These are phyloP conservation scores for Backusella sp. DNA, from an alignment of 192 early-diverging fungal species.

Conservation along the genomic window DNA sequence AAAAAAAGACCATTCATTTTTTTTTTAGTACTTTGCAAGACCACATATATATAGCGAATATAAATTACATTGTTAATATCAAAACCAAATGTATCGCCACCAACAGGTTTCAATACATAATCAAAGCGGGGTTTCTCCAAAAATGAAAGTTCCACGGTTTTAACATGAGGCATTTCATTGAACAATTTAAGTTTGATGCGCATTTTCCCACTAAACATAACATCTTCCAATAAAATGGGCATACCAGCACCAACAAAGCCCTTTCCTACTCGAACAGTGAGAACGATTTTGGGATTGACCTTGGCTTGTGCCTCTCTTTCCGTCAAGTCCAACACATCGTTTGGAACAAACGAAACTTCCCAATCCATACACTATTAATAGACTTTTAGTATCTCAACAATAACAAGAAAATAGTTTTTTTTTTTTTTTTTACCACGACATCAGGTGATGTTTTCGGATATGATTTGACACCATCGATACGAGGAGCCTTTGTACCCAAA, in stretches of 20 bases:
- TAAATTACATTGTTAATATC: conserved; percentile 76
- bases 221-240: conserved; percentile 81
- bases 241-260: conserved; percentile 83
- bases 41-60: neutral
- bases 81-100: conserved; percentile 76
- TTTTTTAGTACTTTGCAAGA: neutral
- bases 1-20: neutral
- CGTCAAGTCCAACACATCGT: conserved; percentile 74
- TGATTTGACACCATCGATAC: conserved; percentile 66
- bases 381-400: neutral
- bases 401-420: neutral
- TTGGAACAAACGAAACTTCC: conserved; percentile 81
- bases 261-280: conserved; percentile 83
- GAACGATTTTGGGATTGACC: conserved; percentile 84
- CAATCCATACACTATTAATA: conserved; percentile 77
- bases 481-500: conserved; percentile 73
- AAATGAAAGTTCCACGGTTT: conserved; percentile 80
- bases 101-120: conserved; percentile 88
- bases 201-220: conserved; percentile 77
- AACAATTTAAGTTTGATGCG: conserved; percentile 81
- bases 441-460: conserved; percentile 74
- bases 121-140: conserved; percentile 79
- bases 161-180: conserved; percentile 82
- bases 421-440: conserved; percentile 17
- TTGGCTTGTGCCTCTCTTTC: conserved; percentile 59